phyloP scores from a whole-genome alignment of 2,329 filamentous ascomycete genomes.

The Talaromyces marneffei region DNA sequence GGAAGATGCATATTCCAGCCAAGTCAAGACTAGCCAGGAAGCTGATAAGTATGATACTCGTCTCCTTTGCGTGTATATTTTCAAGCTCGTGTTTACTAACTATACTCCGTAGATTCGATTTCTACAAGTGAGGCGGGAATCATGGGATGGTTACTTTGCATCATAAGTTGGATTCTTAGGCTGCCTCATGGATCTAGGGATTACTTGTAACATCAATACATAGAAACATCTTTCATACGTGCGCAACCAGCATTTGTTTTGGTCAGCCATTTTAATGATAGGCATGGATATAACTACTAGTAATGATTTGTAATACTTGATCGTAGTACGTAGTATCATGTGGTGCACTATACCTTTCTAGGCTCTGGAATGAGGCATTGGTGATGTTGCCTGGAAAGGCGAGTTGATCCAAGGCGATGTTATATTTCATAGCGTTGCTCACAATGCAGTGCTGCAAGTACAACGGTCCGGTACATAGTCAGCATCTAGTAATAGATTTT shows the following conservation, averaged over 20 bases:
- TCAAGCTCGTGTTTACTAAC: slow-evolving; percentile 38
- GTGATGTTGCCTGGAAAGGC: neutral
- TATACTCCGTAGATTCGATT: slow-evolving; percentile 69
- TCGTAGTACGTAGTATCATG: neutral
- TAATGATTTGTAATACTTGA: neutral
- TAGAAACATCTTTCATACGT: neutral
- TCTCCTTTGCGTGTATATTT: neutral
- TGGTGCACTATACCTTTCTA: neutral
- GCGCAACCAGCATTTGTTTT: slow-evolving; percentile 15
- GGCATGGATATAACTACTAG: neutral
- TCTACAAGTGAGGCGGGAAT: slow-evolving; percentile 59
- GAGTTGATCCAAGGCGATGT: neutral
- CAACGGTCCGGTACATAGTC: neutral
- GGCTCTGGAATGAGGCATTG: neutral
- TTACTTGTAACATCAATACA: neutral
- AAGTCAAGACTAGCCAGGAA: slow-evolving; percentile 79
- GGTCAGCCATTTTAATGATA: neutral
- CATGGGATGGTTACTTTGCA: neutral
- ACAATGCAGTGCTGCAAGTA: neutral
- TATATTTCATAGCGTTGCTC: neutral
- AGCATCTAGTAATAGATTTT: neutral
- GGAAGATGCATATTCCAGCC: slow-evolving; percentile 93
- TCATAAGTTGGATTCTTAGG: slow-evolving; percentile 17
- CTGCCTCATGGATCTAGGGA: neutral
- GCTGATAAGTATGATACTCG: slow-evolving; percentile 50